Evolutionary conservation across 1,139 yeast species (phyloP).

Genomic region (Kodamaea fungicola): DNA sequence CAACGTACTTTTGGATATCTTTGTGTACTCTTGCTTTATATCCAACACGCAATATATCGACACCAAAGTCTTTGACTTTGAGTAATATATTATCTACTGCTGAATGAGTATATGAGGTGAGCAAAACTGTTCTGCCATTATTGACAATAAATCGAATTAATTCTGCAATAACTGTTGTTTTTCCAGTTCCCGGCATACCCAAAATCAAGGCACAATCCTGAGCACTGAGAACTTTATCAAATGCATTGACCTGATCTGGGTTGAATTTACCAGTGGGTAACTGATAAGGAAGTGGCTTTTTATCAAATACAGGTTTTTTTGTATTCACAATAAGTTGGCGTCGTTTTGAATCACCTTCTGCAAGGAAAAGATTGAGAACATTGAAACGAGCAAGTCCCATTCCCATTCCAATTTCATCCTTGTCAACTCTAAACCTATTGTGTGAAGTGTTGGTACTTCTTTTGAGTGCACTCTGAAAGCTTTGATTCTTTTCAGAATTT

Average conservation of each 20-base stretch:
- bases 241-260: slow-evolving; percentile 66
- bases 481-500: slow-evolving; percentile 47
- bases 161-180: slow-evolving; percentile 86
- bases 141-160: slow-evolving; percentile 59
- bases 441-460: neutral
- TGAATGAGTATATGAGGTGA: slow-evolving; percentile 89
- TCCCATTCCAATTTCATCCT: slow-evolving; percentile 74
- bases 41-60: slow-evolving; percentile 62
- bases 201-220: slow-evolving; percentile 75
- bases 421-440: slow-evolving; percentile 65
- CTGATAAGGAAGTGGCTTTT: slow-evolving; percentile 20
- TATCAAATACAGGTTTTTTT: slow-evolving; percentile 32
- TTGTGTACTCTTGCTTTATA: slow-evolving; percentile 56
- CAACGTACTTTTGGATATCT: slow-evolving; percentile 52
- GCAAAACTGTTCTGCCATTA: slow-evolving; percentile 62
- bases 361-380: slow-evolving; percentile 60
- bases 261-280: slow-evolving; percentile 39
- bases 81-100: slow-evolving; percentile 91
- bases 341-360: slow-evolving; percentile 50
- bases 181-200: slow-evolving; percentile 99
- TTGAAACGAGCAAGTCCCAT: slow-evolving; percentile 77
- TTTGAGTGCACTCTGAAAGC: slow-evolving; percentile 41
- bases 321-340: slow-evolving; percentile 64
- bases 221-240: slow-evolving; percentile 59
- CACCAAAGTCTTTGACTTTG: slow-evolving; percentile 49